phyloP scores from a whole-genome alignment of 805 yeast species.

The Yarrowia sp. region DNA sequence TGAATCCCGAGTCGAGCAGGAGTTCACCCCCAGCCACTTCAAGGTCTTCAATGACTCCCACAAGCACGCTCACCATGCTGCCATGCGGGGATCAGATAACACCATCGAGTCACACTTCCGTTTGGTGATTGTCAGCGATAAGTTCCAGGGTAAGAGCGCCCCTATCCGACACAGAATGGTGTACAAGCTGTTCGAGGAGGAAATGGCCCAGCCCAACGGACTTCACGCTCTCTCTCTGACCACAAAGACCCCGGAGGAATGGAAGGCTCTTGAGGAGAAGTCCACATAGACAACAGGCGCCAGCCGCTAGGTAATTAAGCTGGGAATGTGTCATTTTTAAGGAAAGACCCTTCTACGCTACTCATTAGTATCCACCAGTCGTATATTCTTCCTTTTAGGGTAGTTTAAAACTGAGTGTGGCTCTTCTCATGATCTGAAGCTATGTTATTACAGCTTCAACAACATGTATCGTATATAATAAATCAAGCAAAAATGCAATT shows the following conservation, averaged over 20 bases:
- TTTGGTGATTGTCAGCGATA: conserved; percentile 65
- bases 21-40: conserved; percentile 47
- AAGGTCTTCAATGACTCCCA: conserved; percentile 74
- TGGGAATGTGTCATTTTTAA: no score
- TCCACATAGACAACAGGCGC: not conserved
- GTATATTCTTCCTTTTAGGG: no score
- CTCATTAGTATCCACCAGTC: no score
- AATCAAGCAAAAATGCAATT: no score
- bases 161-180: conserved; percentile 78
- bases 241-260: conserved; percentile 70
- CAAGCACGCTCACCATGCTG: conserved; percentile 84
- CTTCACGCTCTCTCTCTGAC: conserved; percentile 86
- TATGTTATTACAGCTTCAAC: no score
- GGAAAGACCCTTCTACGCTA: no score
- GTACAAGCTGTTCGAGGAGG: conserved; percentile 66
- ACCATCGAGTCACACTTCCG: conserved; percentile 78
- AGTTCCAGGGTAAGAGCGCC: conserved; percentile 58
- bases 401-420: no score
- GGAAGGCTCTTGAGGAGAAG: conserved; percentile 28
- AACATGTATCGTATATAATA: no score
- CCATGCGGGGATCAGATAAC: conserved; percentile 70
- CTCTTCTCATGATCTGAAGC: no score
- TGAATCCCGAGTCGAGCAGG: conserved; percentile 42
- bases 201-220: conserved; percentile 58
- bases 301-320: no score